Conservation (phyloP, 2,329 filamentous ascomycete species). For the Phyllosticta citribraziliensis region DNA sequence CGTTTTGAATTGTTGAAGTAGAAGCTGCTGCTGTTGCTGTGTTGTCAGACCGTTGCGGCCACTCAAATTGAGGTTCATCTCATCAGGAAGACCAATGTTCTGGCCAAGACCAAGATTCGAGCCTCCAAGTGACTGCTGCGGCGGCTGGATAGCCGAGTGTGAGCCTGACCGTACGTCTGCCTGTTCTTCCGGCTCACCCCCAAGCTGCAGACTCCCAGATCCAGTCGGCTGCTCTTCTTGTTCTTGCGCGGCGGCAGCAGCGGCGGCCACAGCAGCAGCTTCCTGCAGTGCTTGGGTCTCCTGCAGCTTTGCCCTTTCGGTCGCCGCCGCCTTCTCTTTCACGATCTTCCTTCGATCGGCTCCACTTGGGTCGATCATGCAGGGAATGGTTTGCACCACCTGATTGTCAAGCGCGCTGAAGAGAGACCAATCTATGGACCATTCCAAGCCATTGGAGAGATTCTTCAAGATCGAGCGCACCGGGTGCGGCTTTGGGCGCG, state of each 20-base stretch:
- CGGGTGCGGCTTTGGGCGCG: conserved; percentile 11
- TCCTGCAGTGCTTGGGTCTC: conserved; percentile 42
- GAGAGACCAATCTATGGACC: neutral
- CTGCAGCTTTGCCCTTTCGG: conserved; percentile 47
- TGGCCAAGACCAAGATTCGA: conserved; percentile 23
- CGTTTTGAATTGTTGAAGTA: conserved; percentile 52
- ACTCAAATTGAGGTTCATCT: conserved; percentile 39
- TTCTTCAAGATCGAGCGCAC: conserved; percentile 30
- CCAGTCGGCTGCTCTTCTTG: conserved; percentile 65
- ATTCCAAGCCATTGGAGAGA: conserved; percentile 35
- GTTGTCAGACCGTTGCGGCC: conserved; percentile 65
- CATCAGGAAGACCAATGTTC: conserved; percentile 24
- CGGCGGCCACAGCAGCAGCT: conserved; percentile 17
- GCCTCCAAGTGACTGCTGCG: conserved; percentile 51
- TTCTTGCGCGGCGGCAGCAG: conserved; percentile 25
- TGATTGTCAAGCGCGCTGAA: conserved; percentile 17
- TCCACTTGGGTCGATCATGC: conserved; percentile 72
- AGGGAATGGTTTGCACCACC: conserved; percentile 53
- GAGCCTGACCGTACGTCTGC: conserved; percentile 52
- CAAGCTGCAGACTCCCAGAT: conserved; percentile 80
- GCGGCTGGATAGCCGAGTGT: conserved; percentile 61
- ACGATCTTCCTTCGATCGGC: conserved; percentile 72
- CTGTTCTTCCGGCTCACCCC: conserved; percentile 82
- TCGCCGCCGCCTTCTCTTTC: conserved; percentile 50
- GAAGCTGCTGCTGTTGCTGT: conserved; percentile 60